Conservation (phyloP, 2,329 filamentous ascomycete genomes). For the Sporothrix humicola region DNA sequence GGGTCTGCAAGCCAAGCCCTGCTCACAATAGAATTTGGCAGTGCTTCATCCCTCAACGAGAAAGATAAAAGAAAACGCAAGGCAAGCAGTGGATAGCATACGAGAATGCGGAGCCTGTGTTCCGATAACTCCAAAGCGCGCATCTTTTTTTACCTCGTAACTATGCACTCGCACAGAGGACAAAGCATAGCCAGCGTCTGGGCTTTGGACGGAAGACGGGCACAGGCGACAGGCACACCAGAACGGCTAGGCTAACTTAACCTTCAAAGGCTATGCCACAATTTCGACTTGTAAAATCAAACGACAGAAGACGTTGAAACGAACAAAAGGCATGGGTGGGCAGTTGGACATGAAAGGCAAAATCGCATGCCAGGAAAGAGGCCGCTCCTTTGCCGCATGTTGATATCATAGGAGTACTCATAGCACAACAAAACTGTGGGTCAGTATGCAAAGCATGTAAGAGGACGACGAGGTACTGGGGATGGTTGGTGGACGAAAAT, state of each 20-base stretch:
- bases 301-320: neutral
- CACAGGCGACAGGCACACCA: neutral
- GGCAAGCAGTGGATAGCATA: constrained; percentile 25
- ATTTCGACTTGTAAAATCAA: neutral
- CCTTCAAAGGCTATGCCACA: neutral
- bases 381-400: neutral
- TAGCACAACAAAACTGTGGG: neutral
- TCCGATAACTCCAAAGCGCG: neutral
- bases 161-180: constrained; percentile 6
- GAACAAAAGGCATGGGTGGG: neutral
- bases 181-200: neutral
- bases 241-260: neutral
- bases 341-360: neutral
- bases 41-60: neutral
- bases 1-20: constrained; percentile 15
- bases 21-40: neutral
- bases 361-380: neutral
- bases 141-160: neutral
- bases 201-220: neutral
- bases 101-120: constrained; percentile 17
- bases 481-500: neutral
- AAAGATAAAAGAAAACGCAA: neutral
- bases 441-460: neutral
- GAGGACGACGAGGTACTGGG: neutral
- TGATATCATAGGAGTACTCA: neutral